A percentile compares a stretch with the other conserved stretches of the same genome.
Evolutionary conservation across 169 alveolate species (phyloP).

Genomic region (Miamiensis avidus): DNA sequence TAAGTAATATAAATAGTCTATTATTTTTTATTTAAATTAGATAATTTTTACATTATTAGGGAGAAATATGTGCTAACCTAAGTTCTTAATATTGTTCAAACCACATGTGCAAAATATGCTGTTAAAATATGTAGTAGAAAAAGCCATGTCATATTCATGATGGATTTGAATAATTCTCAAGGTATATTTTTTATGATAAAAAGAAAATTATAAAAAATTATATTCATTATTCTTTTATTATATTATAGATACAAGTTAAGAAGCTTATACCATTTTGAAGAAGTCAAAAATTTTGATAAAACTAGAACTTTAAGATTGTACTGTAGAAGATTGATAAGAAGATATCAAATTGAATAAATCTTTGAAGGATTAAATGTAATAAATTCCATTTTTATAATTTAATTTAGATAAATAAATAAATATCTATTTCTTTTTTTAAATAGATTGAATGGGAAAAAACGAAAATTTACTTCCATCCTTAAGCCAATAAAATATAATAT

Average conservation of each 20-base stretch:
- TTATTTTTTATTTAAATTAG: too few species aligned
- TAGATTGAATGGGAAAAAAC: constrained; percentile 13
- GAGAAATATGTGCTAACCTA: not conserved
- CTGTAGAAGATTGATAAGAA: constrained; percentile 12
- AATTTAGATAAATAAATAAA: not conserved
- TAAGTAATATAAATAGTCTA: not conserved
- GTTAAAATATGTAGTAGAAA: not conserved
- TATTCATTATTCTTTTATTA: not conserved
- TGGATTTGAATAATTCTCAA: constrained; percentile 7
- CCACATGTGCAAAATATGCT: constrained; percentile 1
- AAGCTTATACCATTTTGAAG: constrained; percentile 8
- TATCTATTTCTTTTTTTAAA: too few species aligned
- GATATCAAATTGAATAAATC: constrained; percentile 7
- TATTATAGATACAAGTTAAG: not conserved
- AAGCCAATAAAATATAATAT: constrained; percentile 10
- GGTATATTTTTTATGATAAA: not conserved
- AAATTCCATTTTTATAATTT: too few species aligned
- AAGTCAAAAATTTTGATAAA: constrained; percentile 6
- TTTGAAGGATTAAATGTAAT: constrained; percentile 3
- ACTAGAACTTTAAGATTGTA: constrained; percentile 10
- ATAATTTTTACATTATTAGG: not conserved
- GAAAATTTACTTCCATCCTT: constrained; percentile 2
- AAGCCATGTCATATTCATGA: constrained; percentile 19
- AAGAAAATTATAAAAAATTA: not conserved
- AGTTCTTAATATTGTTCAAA: constrained; percentile 18